A percentile compares a stretch with the other conserved stretches of the same genome.
Conservation (phyloP, 1,284 basidiomycete species). For the Tausonia pullulans region DNA sequence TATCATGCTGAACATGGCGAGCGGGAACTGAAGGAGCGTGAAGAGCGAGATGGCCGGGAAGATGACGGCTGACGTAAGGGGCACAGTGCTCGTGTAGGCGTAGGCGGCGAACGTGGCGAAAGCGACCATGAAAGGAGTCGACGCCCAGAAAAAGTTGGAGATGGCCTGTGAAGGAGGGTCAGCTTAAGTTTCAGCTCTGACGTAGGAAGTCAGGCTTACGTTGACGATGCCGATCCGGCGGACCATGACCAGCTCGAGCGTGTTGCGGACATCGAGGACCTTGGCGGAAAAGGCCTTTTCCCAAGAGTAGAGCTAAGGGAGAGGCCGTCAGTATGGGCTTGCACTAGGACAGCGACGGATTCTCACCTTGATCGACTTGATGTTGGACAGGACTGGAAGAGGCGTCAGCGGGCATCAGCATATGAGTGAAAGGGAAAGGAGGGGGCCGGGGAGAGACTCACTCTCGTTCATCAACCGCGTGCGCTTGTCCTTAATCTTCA, state of each 20-base stretch:
- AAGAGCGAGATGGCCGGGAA: conserved; percentile 92
- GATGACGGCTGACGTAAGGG: conserved; percentile 80
- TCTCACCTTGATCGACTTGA: conserved; percentile 59
- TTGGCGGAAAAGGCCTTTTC: conserved; percentile 68
- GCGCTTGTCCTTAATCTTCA: conserved; percentile 65
- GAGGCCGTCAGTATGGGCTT: not conserved
- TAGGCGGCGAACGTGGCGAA: conserved; percentile 76
- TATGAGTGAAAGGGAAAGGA: not conserved
- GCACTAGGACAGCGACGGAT: not conserved
- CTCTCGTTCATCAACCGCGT: conserved; percentile 41
- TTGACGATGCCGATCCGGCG: conserved; percentile 65
- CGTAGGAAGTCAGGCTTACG: conserved; percentile 32
- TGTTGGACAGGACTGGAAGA: conserved; percentile 56
- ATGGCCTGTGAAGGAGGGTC: conserved; percentile 15
- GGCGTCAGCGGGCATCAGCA: conserved; percentile 35
- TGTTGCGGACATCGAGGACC: conserved; percentile 67
- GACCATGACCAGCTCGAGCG: conserved; percentile 66
- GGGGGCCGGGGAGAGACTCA: not conserved
- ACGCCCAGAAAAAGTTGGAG: conserved; percentile 28
- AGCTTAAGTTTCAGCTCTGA: no score
- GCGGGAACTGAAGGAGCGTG: conserved; percentile 69
- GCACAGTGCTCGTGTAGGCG: conserved; percentile 52
- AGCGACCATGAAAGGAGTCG: conserved; percentile 53
- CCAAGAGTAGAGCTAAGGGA: conserved; percentile 67
- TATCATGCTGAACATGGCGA: conserved; percentile 24